These are phyloP conservation scores for Tulasnella sp. DNA, from an alignment of 768 basidiomycete species.

Conservation along the genomic window DNA sequence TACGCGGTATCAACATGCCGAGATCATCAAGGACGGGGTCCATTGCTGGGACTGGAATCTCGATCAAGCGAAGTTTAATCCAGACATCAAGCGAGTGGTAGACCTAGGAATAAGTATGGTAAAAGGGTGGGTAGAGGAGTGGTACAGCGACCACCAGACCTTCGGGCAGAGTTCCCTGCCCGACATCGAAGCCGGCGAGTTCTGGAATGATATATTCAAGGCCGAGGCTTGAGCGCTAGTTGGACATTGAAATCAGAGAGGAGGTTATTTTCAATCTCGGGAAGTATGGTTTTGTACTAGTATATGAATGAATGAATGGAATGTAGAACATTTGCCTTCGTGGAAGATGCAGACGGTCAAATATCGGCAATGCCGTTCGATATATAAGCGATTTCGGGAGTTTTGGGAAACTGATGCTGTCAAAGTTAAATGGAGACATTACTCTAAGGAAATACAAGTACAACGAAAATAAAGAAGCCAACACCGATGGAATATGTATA, in stretches of 20 bases:
- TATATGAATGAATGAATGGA: too few relatives aligned
- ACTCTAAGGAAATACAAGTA: not conserved
- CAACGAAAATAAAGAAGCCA: slow-evolving; percentile 7
- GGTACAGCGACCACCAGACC: not conserved
- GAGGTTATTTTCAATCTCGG: too few relatives aligned
- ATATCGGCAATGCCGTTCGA: too few relatives aligned
- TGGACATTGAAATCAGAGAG: too few relatives aligned
- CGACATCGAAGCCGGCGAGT: not conserved
- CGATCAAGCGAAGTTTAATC: not conserved
- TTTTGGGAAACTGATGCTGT: too few relatives aligned
- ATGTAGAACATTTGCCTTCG: too few relatives aligned
- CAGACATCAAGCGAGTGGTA: slow-evolving; percentile 28
- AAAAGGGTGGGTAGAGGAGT: slow-evolving; percentile 12
- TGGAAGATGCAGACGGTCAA: too few relatives aligned
- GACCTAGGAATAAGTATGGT: slow-evolving; percentile 1
- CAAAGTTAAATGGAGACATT: not conserved
- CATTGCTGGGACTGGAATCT: slow-evolving; percentile 31
- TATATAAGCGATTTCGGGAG: too few relatives aligned
- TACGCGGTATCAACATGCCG: not conserved
- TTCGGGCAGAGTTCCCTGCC: not conserved
- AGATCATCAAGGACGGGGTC: slow-evolving; percentile 16
- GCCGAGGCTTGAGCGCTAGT: too few relatives aligned
- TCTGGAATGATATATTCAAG: not conserved
- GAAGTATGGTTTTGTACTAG: too few relatives aligned
- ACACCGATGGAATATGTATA: not conserved